Base-by-base conservation (phyloP, 1,284 basidiomycete species). In the Porogramme epimiltina region DNA sequence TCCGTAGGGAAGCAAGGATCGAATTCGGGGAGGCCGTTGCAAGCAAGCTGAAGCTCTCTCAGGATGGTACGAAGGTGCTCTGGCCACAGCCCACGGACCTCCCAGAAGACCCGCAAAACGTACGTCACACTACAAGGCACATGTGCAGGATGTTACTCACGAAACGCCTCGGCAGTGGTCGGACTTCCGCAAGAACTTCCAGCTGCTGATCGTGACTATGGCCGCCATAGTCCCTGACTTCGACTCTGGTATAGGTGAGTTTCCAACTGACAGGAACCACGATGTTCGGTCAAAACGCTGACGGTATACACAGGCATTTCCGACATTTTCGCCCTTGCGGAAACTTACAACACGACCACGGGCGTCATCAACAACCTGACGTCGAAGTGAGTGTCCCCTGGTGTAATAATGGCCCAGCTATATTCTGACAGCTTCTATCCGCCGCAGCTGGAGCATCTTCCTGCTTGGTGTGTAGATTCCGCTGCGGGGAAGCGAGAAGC, bases 141-240 rank as follows among this genome's bases (percentile, higher is more conserved):
- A 49, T 11, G 47, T 38, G 13, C 22, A n/a, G n/a, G n/a, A n/a
- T 8, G 6, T 31, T 31, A 31, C 13, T 6, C 28, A 8, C 8
- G 13, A 31, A 31, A 31, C 13, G 8, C 28, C 9, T 8, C 28
- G 26, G 10, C 47, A 79, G 78, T 79, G 78, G 77, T 68, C 69
- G 22, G 63, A 73, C 47, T 56, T 62, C 33, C 70, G 71, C 38
- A 87, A 87, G 68, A 73, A 74, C 37, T 50, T 84, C 3, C 81
- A 82, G 48, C 67, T 87, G 23, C 55, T 82, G 34, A 82, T 87
- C 53, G 73, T 84, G 50, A 86, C 84, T 0, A 63, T 87, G 33
- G 84, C 85, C 9, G 82, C 85, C 3, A 79, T 87, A 36, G 79
- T 86, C 10, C 85, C 85, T 0, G 85, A 87, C 60, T 87, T 87